Evolutionary conservation across 352 stramenopile species (phyloP), one percentile per base, ranked within the genome.

Genomic region (Pythium dissotocum): DNA sequence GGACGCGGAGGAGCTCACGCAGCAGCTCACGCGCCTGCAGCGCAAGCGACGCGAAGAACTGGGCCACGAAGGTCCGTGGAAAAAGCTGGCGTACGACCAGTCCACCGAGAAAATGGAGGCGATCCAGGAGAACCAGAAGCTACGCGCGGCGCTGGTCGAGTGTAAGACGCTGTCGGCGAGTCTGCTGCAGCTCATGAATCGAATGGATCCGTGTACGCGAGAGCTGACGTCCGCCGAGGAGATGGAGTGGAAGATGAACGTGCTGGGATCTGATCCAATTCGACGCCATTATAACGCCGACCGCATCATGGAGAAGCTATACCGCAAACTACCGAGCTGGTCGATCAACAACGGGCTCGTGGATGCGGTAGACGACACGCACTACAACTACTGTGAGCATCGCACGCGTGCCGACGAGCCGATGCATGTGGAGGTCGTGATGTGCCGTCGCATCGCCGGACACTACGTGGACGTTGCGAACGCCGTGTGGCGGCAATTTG

Each of bases 61-160:
- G 1, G 40, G 16, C 7, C 77, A 76, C 14, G 87, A 89, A 18
- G 48, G 63, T 24, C 56, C 32, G 36, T 70, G 64, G 65, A 48
- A 65, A 57, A 53, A 46, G 38, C 65, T 61, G 9, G 65, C 65
- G 9, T 61, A 62, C 24, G 65, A 62, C 38, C 57, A 65, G 48
- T 56, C 49, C 24, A 28, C 35, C 4, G 21, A 49, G 35, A 33
- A 35, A 32, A 33, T 46, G 18, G 49, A 33, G 9, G 58, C 59
- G 35, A 48, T 72, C 12, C 52, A 56, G 2, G 66, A 67, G 48
- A 72, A 72, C 40, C n/a, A 54, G 46, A 58, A 59, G 26, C 55
- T 72, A 24, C 42, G 57, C 1, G 32, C n/a, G 8, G 66, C 66
- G 38, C 40, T 68, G 42, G 59, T 14, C 14, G 66, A 72, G 36